A percentile compares a stretch with the other conserved stretches of the same genome.
Evolutionary conservation across 1,284 basidiomycete genomes (phyloP).

Genomic region (Leccinum subatratum): DNA sequence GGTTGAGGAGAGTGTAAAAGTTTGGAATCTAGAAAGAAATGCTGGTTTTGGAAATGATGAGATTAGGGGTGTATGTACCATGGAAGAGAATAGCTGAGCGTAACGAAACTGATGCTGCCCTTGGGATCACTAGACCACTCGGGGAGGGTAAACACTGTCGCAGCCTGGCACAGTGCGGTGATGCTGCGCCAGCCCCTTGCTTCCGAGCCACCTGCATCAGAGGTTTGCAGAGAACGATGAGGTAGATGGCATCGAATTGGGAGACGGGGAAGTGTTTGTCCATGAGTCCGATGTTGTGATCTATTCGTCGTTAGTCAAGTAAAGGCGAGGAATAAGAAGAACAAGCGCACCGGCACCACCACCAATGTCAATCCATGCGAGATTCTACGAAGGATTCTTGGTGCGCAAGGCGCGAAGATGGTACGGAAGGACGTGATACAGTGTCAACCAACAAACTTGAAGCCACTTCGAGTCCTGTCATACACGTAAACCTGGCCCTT

Average conservation of each 20-base stretch:
- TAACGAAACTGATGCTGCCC: conserved; percentile 58
- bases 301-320: conserved; percentile 27
- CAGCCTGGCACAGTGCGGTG: conserved; percentile 72
- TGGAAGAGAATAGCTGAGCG: conserved; percentile 73
- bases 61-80: conserved; percentile 48
- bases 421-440: too few species aligned
- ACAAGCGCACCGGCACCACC: conserved; percentile 68
- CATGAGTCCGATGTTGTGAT: conserved; percentile 83
- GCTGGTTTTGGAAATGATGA: neutral
- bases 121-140: conserved; percentile 53
- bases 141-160: conserved; percentile 65
- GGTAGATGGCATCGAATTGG: conserved; percentile 68
- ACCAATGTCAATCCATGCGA: conserved; percentile 81
- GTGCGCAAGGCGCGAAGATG: conserved; percentile 54
- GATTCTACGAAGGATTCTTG: conserved; percentile 41
- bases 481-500: conserved; percentile 68
- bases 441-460: conserved; percentile 23
- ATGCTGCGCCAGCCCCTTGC: conserved; percentile 74
- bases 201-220: conserved; percentile 68
- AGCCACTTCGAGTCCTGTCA: conserved; percentile 55
- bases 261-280: conserved; percentile 63
- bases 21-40: conserved; percentile 54
- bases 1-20: conserved; percentile 67
- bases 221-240: conserved; percentile 74
- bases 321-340: neutral